A percentile compares a stretch with the other conserved stretches of the same genome.
Conservation (phyloP, 2,329 filamentous ascomycete genomes). For the Pyricularia sp. region DNA sequence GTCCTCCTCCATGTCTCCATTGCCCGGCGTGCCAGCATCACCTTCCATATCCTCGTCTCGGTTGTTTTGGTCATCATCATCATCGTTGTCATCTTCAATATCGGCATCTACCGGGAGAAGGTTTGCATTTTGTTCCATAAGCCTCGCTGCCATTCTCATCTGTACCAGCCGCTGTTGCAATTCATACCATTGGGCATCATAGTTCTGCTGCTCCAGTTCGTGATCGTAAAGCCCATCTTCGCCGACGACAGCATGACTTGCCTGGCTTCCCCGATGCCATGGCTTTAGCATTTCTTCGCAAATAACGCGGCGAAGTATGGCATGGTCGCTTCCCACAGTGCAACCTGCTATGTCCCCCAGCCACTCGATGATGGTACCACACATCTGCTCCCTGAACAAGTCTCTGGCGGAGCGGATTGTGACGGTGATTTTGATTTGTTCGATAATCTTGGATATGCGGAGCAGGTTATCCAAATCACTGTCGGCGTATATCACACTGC, state of each 20-base stretch:
- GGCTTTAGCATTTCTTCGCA: conserved; percentile 84
- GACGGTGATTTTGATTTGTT: conserved; percentile 91
- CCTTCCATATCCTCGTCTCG: conserved; percentile 17
- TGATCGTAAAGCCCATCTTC: conserved; percentile 74
- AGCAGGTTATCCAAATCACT: conserved; percentile 61
- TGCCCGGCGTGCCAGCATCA: conserved; percentile 5
- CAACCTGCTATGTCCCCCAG: conserved; percentile 84
- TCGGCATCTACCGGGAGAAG: conserved; percentile 22
- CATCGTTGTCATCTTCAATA: conserved; percentile 19
- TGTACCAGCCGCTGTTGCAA: not conserved
- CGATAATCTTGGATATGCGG: conserved; percentile 69
- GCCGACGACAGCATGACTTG: conserved; percentile 65
- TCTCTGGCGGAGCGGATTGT: conserved; percentile 88
- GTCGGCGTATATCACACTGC: conserved; percentile 70
- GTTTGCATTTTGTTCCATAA: not conserved
- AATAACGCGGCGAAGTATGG: conserved; percentile 66
- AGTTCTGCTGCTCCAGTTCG: conserved; percentile 42
- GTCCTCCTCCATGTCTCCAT: conserved; percentile 7
- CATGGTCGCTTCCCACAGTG: conserved; percentile 64
- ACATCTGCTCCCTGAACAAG: conserved; percentile 97
- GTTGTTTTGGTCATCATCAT: conserved; percentile 8
- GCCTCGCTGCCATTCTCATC: not conserved
- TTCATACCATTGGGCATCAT: not conserved
- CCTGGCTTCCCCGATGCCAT: conserved; percentile 78
- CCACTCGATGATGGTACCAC: conserved; percentile 95